Conservation (phyloP, 768 basidiomycete species). For the Kwoniella heveanensis region DNA sequence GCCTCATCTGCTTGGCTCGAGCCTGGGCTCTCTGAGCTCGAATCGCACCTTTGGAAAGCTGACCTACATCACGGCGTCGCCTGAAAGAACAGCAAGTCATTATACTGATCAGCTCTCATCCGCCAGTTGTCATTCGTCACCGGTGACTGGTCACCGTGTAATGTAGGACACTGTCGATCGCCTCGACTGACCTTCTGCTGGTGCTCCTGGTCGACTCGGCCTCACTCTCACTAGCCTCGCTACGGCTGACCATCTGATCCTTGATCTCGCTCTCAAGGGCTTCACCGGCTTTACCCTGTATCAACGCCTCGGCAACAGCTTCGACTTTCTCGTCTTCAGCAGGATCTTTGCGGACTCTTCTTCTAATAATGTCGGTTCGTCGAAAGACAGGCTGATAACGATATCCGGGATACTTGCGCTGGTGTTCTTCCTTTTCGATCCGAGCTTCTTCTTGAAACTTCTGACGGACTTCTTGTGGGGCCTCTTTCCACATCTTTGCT, state of each 20-base stretch:
- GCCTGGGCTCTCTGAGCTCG: constrained; percentile 49
- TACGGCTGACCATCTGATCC: constrained; percentile 39
- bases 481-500: constrained; percentile 56
- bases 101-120: too few species aligned
- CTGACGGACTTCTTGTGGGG: constrained; percentile 50
- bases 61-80: constrained; percentile 49
- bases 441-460: constrained; percentile 53
- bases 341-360: constrained; percentile 54
- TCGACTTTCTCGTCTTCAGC: constrained; percentile 56
- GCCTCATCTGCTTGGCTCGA: constrained; percentile 50
- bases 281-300: constrained; percentile 52
- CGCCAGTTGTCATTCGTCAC: too few species aligned
- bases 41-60: constrained; percentile 55
- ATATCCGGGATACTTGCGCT: constrained; percentile 55
- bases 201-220: constrained; percentile 24
- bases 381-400: constrained; percentile 54
- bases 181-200: constrained; percentile 38
- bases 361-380: constrained; percentile 53
- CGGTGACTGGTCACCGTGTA: too few species aligned
- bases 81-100: too few species aligned
- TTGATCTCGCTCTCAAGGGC: constrained; percentile 53
- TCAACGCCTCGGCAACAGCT: constrained; percentile 54
- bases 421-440: constrained; percentile 56
- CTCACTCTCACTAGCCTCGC: constrained; percentile 30
- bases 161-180: too few species aligned